Evolutionary conservation across 164 flowering plant genomes (phyloP).

Genomic region (Magnolia changhungtana): DNA sequence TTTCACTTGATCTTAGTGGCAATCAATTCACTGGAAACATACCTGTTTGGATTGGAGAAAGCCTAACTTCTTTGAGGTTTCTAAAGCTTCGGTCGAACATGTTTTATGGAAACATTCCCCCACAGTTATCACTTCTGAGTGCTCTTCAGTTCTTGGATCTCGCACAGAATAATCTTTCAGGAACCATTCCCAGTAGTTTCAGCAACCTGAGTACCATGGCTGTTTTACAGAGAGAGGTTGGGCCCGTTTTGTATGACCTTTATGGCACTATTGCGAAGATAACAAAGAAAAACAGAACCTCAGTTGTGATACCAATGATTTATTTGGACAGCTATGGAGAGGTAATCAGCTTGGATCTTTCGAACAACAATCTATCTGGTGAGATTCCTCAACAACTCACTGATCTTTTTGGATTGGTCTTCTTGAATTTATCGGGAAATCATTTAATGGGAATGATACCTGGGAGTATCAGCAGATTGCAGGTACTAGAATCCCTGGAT

Average conservation of each 20-base stretch:
- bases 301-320: background rate
- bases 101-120: constrained; percentile 22
- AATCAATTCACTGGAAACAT: constrained; percentile 8
- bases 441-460: background rate
- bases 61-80: background rate
- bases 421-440: background rate
- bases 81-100: constrained; percentile 9
- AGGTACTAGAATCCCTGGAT: background rate
- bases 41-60: constrained; percentile 16
- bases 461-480: background rate
- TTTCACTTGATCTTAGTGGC: constrained; percentile 7
- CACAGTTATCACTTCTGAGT: constrained; percentile 5
- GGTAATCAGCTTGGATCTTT: constrained; percentile 11
- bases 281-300: background rate
- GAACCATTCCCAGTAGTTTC: constrained; percentile 26
- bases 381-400: constrained; percentile 16
- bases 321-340: background rate
- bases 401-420: background rate
- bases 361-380: constrained; percentile 15
- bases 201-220: constrained; percentile 19
- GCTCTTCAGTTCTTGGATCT: constrained; percentile 24
- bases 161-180: constrained; percentile 18
- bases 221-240: too few species aligned
- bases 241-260: too few species aligned
- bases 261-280: background rate